These are phyloP conservation scores for Medakamo hakoo DNA, from an alignment of 139 green algal genomes.

Conservation along the genomic window DNA sequence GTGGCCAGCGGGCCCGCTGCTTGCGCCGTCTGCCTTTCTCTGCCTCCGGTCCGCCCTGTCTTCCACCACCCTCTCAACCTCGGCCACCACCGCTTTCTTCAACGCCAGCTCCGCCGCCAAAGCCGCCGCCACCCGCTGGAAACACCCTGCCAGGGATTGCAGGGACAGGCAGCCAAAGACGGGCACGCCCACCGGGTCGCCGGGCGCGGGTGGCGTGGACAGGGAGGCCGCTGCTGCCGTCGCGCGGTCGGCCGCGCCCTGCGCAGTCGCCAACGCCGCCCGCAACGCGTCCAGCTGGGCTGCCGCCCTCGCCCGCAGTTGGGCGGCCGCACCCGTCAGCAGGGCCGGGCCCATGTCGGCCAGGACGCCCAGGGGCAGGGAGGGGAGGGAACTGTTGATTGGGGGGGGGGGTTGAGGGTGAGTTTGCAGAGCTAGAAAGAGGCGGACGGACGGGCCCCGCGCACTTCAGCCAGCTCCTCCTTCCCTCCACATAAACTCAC, in stretches of 20 bases:
- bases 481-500: neutral
- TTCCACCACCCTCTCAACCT: neutral
- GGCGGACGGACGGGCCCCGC: too few species aligned
- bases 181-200: too few species aligned
- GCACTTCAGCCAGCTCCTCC: too few species aligned
- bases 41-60: too few species aligned
- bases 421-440: too few species aligned
- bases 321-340: too few species aligned
- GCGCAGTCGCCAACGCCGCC: neutral
- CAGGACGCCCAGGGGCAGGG: neutral
- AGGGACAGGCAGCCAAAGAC: neutral
- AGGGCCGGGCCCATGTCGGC: neutral
- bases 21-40: neutral
- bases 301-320: neutral
- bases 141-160: neutral
- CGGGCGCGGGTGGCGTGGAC: neutral
- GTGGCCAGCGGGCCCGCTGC: too few species aligned
- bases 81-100: neutral
- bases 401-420: neutral
- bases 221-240: neutral
- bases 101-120: neutral
- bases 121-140: neutral
- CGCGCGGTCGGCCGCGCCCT: too few species aligned
- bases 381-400: neutral
- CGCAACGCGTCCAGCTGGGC: neutral